phyloP scores from a whole-genome alignment of 2,329 filamentous ascomycete genomes.

The Ceratocystis smalleyi region DNA sequence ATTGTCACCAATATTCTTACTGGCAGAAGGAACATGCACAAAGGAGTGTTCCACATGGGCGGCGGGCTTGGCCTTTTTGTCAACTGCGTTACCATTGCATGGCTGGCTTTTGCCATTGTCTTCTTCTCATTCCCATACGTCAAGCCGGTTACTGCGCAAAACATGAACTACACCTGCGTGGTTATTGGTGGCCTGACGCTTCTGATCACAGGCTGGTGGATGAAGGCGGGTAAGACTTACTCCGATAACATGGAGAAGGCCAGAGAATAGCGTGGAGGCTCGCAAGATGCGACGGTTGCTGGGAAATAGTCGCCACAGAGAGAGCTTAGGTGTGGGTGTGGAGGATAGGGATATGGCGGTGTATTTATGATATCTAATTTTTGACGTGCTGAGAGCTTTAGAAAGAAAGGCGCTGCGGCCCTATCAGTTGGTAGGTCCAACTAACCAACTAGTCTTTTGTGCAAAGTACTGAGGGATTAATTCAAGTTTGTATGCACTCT shows the following conservation, averaged over 20 bases:
- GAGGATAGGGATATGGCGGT: neutral
- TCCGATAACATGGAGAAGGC: conserved; percentile 26
- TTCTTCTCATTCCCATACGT: conserved; percentile 32
- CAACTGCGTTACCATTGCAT: conserved; percentile 26
- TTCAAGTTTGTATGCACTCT: neutral
- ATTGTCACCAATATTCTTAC: conserved; percentile 31
- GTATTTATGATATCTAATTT: neutral
- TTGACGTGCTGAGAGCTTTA: neutral
- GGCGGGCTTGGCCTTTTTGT: conserved; percentile 23
- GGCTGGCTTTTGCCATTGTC: conserved; percentile 28
- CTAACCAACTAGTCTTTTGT: neutral
- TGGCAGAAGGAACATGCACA: conserved; percentile 26
- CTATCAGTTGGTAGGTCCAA: neutral
- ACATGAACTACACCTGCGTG: conserved; percentile 32
- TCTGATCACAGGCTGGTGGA: conserved; percentile 29
- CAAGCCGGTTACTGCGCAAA: conserved; percentile 25
- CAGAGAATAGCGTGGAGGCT: conserved; percentile 20
- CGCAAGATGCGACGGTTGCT: neutral
- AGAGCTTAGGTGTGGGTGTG: neutral
- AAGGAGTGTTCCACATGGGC: conserved; percentile 28
- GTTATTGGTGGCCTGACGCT: conserved; percentile 28
- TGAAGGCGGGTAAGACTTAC: conserved; percentile 28
- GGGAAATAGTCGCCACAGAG: neutral
- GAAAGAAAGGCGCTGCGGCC: neutral
- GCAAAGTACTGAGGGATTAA: neutral